A percentile compares a stretch with the other conserved stretches of the same genome.
These are phyloP conservation scores for Iris pallida DNA, from an alignment of 116 monocot genomes.

Conservation along the genomic window DNA sequence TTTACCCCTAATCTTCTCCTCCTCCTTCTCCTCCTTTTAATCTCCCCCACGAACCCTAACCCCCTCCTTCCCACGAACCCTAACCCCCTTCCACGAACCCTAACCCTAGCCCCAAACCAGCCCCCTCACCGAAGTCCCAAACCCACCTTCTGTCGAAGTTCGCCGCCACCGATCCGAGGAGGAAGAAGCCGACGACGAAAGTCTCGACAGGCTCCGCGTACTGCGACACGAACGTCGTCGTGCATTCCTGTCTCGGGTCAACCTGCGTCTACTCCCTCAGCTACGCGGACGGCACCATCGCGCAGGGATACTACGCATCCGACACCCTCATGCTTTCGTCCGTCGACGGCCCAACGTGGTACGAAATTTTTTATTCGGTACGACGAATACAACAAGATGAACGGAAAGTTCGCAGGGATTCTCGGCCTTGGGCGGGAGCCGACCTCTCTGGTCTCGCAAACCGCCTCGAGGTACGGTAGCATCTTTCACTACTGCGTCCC, in stretches of 20 bases:
- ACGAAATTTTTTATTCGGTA: conserved; percentile 44
- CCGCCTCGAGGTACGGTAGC: conserved; percentile 12
- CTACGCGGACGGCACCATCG: conserved; percentile 60
- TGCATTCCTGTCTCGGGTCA: conserved; percentile 21
- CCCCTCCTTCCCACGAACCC: too few relatives aligned
- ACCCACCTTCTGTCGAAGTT: too few relatives aligned
- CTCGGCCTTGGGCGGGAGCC: conserved; percentile 46
- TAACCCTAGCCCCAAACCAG: too few relatives aligned
- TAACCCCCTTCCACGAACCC: too few relatives aligned
- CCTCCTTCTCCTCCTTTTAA: too few relatives aligned
- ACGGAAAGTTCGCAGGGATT: conserved; percentile 37
- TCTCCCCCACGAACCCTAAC: too few relatives aligned
- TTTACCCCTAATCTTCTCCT: too few relatives aligned
- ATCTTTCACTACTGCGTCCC: conserved; percentile 53
- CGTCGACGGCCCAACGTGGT: conserved; percentile 26
- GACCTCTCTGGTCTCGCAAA: conserved; percentile 36
- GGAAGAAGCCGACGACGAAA: too few relatives aligned
- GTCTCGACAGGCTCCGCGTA: too few relatives aligned
- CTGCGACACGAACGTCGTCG: conserved; percentile 28
- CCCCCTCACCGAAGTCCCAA: too few relatives aligned
- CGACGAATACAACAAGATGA: conserved; percentile 36
- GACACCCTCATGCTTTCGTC: conserved; percentile 42
- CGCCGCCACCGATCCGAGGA: too few relatives aligned
- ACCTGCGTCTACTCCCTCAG: conserved; percentile 46
- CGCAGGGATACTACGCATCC: conserved; percentile 40